Conservation (phyloP, 371 early-diverging fungal genomes). For the Sporodiniella umbellata region DNA sequence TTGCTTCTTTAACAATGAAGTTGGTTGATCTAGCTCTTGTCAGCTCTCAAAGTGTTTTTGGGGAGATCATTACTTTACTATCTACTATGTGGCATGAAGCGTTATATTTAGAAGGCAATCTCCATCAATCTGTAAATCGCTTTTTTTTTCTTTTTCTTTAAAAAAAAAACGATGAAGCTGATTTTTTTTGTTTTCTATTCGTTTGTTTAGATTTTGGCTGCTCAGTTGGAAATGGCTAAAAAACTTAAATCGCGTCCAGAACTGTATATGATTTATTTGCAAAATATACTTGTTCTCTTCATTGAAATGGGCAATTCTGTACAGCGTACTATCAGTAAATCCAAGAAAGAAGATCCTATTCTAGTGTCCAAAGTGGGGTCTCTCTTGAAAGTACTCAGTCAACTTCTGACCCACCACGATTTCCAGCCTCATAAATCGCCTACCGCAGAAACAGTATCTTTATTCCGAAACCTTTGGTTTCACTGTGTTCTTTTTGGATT, state of each 20-base stretch:
- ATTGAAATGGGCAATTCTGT: constrained; percentile 72
- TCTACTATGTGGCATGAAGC: constrained; percentile 47
- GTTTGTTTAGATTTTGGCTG: constrained; percentile 29
- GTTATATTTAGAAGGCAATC: constrained; percentile 45
- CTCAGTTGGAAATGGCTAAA: constrained; percentile 47
- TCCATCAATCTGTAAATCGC: background rate
- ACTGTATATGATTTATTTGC: constrained; percentile 55
- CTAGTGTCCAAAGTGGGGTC: constrained; percentile 60
- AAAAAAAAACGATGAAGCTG: constrained; percentile 4
- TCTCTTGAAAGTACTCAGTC: constrained; percentile 63
- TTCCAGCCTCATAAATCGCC: constrained; percentile 64
- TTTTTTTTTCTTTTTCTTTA: background rate
- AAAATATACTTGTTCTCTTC: constrained; percentile 56
- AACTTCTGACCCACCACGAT: constrained; percentile 56
- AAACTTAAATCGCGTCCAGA: constrained; percentile 52
- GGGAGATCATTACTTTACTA: constrained; percentile 53
- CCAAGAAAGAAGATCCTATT: constrained; percentile 52
- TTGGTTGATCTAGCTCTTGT: constrained; percentile 63
- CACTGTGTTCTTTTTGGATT: constrained; percentile 80
- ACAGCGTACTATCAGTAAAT: constrained; percentile 46
- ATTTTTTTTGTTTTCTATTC: background rate
- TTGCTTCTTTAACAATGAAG: constrained; percentile 49
- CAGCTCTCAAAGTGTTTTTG: constrained; percentile 46
- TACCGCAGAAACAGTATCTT: constrained; percentile 60
- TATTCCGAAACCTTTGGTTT: constrained; percentile 91